Percentiles rank a stretch among this genome's conserved stretches.
phyloP scores from a whole-genome alignment of 148 eudicot species.

The Arbutus unedo region DNA sequence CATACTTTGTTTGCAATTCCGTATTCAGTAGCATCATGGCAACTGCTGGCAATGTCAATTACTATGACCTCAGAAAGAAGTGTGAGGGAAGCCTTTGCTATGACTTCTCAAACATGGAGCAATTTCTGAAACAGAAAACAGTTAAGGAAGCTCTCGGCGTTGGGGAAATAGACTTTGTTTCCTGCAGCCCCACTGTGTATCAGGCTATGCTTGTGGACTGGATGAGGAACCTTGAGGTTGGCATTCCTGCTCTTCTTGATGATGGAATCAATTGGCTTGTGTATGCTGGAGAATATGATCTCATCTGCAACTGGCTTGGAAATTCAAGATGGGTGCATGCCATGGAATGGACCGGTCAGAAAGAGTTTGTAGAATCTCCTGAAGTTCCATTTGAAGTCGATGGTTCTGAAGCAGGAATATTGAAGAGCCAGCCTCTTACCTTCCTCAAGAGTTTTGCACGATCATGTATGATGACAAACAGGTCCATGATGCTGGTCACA shows the following conservation, averaged over 20 bases:
- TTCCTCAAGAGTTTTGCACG: too few species aligned
- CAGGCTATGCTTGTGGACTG: conserved; percentile 78
- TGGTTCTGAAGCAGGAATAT: conserved; percentile 63
- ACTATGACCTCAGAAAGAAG: conserved; percentile 84
- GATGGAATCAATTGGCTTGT: conserved; percentile 71
- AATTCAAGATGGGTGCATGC: conserved; percentile 90
- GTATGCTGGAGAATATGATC: conserved; percentile 93
- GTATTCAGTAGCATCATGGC: conserved; percentile 56
- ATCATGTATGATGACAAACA: conserved; percentile 18
- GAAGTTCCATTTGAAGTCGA: conserved; percentile 70
- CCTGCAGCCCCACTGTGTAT: conserved; percentile 83
- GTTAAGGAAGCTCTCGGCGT: conserved; percentile 73
- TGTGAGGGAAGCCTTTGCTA: conserved; percentile 83
- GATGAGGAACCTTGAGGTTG: conserved; percentile 90
- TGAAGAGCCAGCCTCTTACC: conserved; percentile 64
- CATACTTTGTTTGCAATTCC: conserved; percentile 65
- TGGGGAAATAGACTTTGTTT: conserved; percentile 68
- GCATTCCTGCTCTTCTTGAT: conserved; percentile 79
- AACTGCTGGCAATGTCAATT: conserved; percentile 62
- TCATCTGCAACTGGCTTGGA: conserved; percentile 96
- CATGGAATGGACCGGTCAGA: conserved; percentile 83
- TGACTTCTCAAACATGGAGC: conserved; percentile 79
- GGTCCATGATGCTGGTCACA: conserved; percentile 79
- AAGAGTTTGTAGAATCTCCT: conserved; percentile 50
- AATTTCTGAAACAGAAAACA: conserved; percentile 53